Conservation (phyloP, 441 rosid genomes). For the Breynia disticha region DNA sequence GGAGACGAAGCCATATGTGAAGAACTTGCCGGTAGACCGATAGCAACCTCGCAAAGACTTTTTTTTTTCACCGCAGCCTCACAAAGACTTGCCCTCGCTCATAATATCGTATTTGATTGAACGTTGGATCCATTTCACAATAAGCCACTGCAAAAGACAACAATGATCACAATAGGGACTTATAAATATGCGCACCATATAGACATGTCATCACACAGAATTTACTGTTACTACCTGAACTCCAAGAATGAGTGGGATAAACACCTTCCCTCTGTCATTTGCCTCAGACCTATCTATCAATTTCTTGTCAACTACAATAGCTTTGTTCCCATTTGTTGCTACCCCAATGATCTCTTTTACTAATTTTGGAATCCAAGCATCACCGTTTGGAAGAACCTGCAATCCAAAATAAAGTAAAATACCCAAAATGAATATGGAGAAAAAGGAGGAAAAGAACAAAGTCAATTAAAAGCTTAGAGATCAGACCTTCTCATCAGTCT, state of each 20-base stretch:
- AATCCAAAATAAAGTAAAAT: slow-evolving; percentile 8
- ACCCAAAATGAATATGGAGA: neutral
- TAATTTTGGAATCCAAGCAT: slow-evolving; percentile 71
- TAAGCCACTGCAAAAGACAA: slow-evolving; percentile 39
- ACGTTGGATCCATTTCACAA: slow-evolving; percentile 53
- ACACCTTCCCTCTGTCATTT: slow-evolving; percentile 52
- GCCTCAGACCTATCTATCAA: slow-evolving; percentile 71
- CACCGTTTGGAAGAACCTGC: slow-evolving; percentile 71
- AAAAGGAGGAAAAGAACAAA: neutral
- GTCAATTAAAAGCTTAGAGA: slow-evolving; percentile 5
- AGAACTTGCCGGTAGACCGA: slow-evolving; percentile 8
- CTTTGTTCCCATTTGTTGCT: slow-evolving; percentile 52
- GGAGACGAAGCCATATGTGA: neutral
- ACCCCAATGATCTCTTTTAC: slow-evolving; percentile 59
- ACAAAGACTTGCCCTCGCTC: slow-evolving; percentile 36
- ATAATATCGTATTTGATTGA: slow-evolving; percentile 57
- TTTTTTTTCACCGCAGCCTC: no score
- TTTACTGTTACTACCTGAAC: slow-evolving; percentile 48
- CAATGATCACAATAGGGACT: neutral
- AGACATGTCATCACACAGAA: neutral
- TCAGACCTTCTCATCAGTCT: slow-evolving; percentile 69
- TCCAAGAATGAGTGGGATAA: slow-evolving; percentile 48
- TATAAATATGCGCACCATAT: neutral
- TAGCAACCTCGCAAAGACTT: slow-evolving; percentile 36
- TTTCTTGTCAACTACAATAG: slow-evolving; percentile 61